Evolutionary conservation across 495 filamentous ascomycete genomes (phyloP).

Genomic region (Xylaria sp.): DNA sequence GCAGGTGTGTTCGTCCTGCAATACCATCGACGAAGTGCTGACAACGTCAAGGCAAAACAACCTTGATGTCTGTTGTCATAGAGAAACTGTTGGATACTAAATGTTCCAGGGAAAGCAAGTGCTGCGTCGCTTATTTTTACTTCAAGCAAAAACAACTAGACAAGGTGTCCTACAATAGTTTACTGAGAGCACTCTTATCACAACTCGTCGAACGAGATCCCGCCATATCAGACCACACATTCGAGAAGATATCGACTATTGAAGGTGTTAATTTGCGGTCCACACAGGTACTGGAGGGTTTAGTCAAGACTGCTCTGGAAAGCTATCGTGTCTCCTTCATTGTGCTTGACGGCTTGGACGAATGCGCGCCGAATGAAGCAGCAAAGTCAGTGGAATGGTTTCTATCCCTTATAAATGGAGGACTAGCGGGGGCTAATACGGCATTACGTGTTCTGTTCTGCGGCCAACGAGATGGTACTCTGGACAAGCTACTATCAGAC

Average conservation of each 20-base stretch:
- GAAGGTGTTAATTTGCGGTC: constrained; percentile 17
- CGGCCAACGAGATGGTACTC: constrained; percentile 25
- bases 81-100: constrained; percentile 3
- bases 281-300: neutral
- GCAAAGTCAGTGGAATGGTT: constrained; percentile 22
- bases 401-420: constrained; percentile 14
- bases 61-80: constrained; percentile 18
- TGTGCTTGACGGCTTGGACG: constrained; percentile 27
- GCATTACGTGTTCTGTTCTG: constrained; percentile 22
- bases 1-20: constrained; percentile 20
- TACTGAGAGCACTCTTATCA: constrained; percentile 24
- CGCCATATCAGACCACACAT: constrained; percentile 4
- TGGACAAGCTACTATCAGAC: constrained; percentile 17
- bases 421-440: neutral
- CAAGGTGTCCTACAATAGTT: constrained; percentile 15
- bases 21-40: neutral
- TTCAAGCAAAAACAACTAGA: constrained; percentile 25
- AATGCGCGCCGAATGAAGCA: constrained; percentile 20
- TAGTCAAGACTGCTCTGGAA: constrained; percentile 11
- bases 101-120: neutral
- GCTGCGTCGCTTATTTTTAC: constrained; percentile 21
- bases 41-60: constrained; percentile 27
- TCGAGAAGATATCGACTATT: neutral
- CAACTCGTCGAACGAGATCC: constrained; percentile 22
- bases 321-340: constrained; percentile 14